Percentiles rank a stretch among this genome's conserved stretches.
These are phyloP conservation scores for Globisporangium cystogenes DNA, from an alignment of 352 stramenopile genomes.

Conservation along the genomic window DNA sequence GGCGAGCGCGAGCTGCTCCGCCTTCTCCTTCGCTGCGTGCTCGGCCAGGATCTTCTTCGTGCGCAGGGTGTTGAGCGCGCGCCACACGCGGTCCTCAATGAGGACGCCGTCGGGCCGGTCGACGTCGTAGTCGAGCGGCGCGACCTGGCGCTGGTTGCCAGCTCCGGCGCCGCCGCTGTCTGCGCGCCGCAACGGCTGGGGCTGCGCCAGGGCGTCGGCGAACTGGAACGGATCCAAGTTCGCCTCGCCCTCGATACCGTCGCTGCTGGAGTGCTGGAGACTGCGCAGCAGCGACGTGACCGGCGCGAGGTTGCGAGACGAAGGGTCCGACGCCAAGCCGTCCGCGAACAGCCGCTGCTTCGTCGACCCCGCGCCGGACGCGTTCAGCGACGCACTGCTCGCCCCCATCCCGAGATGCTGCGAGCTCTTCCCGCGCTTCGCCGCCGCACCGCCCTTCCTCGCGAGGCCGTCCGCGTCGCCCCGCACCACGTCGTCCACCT, in stretches of 20 bases:
- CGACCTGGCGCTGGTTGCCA: constrained; percentile 27
- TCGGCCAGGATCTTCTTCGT: constrained; percentile 65
- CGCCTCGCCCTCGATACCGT: constrained; percentile 25
- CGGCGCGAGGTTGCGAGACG: constrained; percentile 21
- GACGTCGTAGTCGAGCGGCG: constrained; percentile 62
- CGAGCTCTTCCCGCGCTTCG: constrained; percentile 18
- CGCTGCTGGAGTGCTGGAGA: constrained; percentile 22
- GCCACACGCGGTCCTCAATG: constrained; percentile 65
- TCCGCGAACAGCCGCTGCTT: constrained; percentile 50
- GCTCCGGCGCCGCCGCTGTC: background rate
- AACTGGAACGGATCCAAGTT: constrained; percentile 75
- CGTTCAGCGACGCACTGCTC: constrained; percentile 12
- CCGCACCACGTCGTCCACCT: constrained; percentile 37
- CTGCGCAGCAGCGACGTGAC: constrained; percentile 24
- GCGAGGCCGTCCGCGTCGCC: constrained; percentile 6
- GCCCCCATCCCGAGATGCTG: constrained; percentile 16
- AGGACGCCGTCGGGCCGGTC: constrained; percentile 61
- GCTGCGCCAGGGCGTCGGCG: constrained; percentile 33
- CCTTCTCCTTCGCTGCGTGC: constrained; percentile 37
- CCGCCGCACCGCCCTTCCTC: constrained; percentile 14
- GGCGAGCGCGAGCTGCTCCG: constrained; percentile 43
- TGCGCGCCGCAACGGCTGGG: constrained; percentile 7
- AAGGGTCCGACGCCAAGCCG: constrained; percentile 16
- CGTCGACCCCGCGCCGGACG: constrained; percentile 1
- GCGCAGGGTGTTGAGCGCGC: constrained; percentile 52